phyloP scores from a whole-genome alignment of 495 filamentous ascomycete species.

The Penicillium bialowiezense region DNA sequence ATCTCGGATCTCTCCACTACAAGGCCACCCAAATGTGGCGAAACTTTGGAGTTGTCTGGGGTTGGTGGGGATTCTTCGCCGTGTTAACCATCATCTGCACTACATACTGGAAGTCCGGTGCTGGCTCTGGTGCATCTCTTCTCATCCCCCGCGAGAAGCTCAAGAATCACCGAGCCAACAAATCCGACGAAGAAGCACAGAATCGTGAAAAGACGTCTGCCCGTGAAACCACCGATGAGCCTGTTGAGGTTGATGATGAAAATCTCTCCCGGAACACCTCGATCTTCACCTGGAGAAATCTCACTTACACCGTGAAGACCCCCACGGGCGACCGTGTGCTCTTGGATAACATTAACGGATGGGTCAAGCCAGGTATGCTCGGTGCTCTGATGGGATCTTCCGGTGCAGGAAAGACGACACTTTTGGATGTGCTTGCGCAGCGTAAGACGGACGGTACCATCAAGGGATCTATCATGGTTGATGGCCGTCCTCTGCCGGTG shows the following conservation, averaged over 20 bases:
- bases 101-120: conserved; percentile 28
- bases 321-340: conserved; percentile 45
- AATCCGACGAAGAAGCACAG: conserved; percentile 30
- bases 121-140: conserved; percentile 25
- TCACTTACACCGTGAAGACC: conserved; percentile 52
- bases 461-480: conserved; percentile 79
- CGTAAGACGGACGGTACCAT: conserved; percentile 86
- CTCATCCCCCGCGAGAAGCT: conserved; percentile 40
- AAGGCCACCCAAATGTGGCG: conserved; percentile 40
- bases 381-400: conserved; percentile 70
- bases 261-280: conserved; percentile 48
- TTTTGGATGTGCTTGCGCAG: conserved; percentile 53
- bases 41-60: conserved; percentile 44
- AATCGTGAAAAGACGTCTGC: conserved; percentile 13
- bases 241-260: conserved; percentile 11
- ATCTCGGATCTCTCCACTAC: conserved; percentile 48
- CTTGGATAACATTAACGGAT: conserved; percentile 80
- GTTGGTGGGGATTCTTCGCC: conserved; percentile 39
- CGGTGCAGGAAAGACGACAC: conserved; percentile 62
- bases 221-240: conserved; percentile 2
- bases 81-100: conserved; percentile 32
- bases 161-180: conserved; percentile 15
- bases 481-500: conserved; percentile 69
- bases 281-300: conserved; percentile 60
- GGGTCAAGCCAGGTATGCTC: conserved; percentile 83